Evolutionary conservation across 495 filamentous ascomycete species (phyloP).

Genomic region (Pyrenopolyporus hunteri): DNA sequence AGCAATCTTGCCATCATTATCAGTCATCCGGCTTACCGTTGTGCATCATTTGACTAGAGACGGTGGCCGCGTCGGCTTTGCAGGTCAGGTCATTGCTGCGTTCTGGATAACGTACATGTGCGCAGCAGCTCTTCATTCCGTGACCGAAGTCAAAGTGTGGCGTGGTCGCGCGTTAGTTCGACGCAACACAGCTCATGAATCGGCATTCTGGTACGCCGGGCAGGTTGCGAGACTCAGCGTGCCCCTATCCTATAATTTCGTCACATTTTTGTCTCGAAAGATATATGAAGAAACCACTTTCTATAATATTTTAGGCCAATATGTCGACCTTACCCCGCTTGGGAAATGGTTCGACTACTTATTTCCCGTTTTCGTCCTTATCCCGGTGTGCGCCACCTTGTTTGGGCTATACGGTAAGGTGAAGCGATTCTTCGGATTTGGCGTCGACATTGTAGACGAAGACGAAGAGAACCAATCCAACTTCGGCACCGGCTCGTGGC

Average conservation of each 20-base stretch:
- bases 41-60: conserved; percentile 73
- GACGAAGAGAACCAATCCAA: conserved; percentile 70
- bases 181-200: conserved; percentile 88
- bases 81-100: conserved; percentile 81
- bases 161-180: conserved; percentile 88
- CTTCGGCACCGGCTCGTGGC: conserved; percentile 83
- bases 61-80: conserved; percentile 76
- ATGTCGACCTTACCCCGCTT: conserved; percentile 83
- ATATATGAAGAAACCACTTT: conserved; percentile 78
- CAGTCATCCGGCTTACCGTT: conserved; percentile 83
- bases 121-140: conserved; percentile 78
- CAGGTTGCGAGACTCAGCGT: conserved; percentile 90
- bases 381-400: conserved; percentile 80
- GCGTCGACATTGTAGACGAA: conserved; percentile 75
- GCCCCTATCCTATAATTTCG: conserved; percentile 92
- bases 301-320: conserved; percentile 81
- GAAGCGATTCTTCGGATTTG: conserved; percentile 79
- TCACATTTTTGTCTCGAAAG: conserved; percentile 76
- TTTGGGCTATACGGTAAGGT: conserved; percentile 87
- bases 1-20: conserved; percentile 72
- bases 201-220: conserved; percentile 91
- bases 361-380: conserved; percentile 83
- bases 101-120: conserved; percentile 94
- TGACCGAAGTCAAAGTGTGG: conserved; percentile 93
- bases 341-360: conserved; percentile 84